Percentiles rank a stretch among this genome's conserved stretches.
phyloP scores from a whole-genome alignment of 768 basidiomycete genomes.

The Tulasnella calospora region DNA sequence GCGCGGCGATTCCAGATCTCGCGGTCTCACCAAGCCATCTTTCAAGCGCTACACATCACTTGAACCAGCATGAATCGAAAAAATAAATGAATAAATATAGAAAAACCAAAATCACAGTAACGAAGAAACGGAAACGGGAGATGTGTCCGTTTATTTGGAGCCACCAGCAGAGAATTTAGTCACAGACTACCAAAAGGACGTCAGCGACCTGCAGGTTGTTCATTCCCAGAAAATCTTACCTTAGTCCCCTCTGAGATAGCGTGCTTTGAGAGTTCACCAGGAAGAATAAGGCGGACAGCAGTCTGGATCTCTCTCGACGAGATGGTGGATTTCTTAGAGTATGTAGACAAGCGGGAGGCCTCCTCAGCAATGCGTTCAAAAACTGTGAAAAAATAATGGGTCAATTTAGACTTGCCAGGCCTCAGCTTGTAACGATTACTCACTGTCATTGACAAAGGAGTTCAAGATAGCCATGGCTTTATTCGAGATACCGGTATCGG shows the following conservation, averaged over 20 bases:
- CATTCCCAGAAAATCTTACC: slow-evolving; percentile 25
- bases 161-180: slow-evolving; percentile 28
- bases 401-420: not conserved
- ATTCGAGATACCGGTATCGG: slow-evolving; percentile 98
- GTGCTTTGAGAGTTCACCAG: slow-evolving; percentile 97
- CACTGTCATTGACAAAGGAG: slow-evolving; percentile 83
- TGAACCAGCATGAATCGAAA: not conserved
- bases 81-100: not conserved
- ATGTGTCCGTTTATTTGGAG: slow-evolving; percentile 23
- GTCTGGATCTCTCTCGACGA: slow-evolving; percentile 99
- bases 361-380: slow-evolving; percentile 89
- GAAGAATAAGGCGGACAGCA: slow-evolving; percentile 88
- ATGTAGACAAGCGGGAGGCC: slow-evolving; percentile 90
- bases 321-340: slow-evolving; percentile 99
- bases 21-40: not conserved
- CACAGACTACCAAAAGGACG: slow-evolving; percentile 12
- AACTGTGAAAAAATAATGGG: slow-evolving; percentile 35
- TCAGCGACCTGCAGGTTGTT: not conserved
- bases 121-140: not conserved
- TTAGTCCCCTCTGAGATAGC: slow-evolving; percentile 94
- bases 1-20: not conserved
- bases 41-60: not conserved
- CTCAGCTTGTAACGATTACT: not conserved
- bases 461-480: slow-evolving; percentile 91
- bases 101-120: not conserved